phyloP scores from a whole-genome alignment of 306 rosid genomes.

The Cucurbita pepo region DNA sequence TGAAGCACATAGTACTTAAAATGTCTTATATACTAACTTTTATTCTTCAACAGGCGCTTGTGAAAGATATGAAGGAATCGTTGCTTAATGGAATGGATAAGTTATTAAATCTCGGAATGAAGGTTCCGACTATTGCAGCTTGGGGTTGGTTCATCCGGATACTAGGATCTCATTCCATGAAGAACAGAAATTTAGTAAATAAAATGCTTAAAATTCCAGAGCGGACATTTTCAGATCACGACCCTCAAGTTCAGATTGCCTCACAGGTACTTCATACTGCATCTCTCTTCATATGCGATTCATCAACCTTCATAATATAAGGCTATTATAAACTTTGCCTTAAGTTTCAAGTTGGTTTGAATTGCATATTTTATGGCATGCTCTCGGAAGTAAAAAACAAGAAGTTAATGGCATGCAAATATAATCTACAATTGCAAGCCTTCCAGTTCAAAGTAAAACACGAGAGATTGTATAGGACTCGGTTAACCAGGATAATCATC shows the following conservation, averaged over 20 bases:
- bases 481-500: neutral
- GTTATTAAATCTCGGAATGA: conserved; percentile 49
- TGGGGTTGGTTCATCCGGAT: conserved; percentile 84
- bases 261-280: conserved; percentile 39
- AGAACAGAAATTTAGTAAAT: conserved; percentile 50
- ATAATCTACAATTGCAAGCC: neutral
- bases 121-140: conserved; percentile 57
- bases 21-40: neutral
- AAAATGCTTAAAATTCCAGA: conserved; percentile 72
- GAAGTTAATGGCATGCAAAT: neutral
- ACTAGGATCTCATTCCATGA: conserved; percentile 54
- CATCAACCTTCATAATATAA: too few species aligned
- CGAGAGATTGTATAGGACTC: neutral
- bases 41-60: conserved; percentile 29
- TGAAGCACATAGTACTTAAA: neutral
- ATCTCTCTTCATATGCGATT: too few species aligned
- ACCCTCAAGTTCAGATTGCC: conserved; percentile 70
- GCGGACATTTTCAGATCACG: conserved; percentile 61
- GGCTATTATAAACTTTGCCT: too few species aligned
- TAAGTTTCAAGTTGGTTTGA: neutral
- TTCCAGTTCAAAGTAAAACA: neutral
- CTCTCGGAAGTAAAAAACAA: neutral
- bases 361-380: neutral
- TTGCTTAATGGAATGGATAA: conserved; percentile 43
- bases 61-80: conserved; percentile 53